Evolutionary conservation across 2,329 filamentous ascomycete genomes (phyloP), one percentile per base, ranked within the genome.

Genomic region (Talaromyces sp.): DNA sequence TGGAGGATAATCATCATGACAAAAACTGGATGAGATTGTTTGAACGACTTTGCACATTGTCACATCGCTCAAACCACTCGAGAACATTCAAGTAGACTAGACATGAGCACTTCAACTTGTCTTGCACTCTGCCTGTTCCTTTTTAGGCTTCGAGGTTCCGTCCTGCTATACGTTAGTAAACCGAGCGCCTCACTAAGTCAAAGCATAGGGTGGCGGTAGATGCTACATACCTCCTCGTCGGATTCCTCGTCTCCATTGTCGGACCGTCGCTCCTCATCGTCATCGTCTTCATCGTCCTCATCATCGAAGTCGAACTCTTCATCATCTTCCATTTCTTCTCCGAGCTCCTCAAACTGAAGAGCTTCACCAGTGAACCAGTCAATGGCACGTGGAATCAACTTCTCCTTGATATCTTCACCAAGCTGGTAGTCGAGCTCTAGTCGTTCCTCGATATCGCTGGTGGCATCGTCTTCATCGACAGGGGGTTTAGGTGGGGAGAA

Each of bases 281-380:
- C 90, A 65, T 89, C 91, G 64, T 90, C 82, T 65, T 96, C 91
- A 67, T 93, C 90, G 60, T 96, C 93, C 61, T 96, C 92, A 63
- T 97, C 93, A 59, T 97, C 93, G 18, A 96, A 92, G 31, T 97
- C 93, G 59, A 96, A 93, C 64, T 93, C 90, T 68, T 90, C 91
- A 66, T 88, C 90, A 71, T 89, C 89, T 62, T 93, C 89, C 67
- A 92, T 82, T 66, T 93, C 92, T 61, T 96, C 90, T 42, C 93
- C 90, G 65, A 96, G 79, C 77, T 97, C 93, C 83, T 99, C 95
- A 71, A 92, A 99, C 70, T 95, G 93, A 67, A 99, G 88, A 69
- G 95, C 95, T 81, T 99, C 95, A 63, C 95, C 95, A 60, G 95
- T 99, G 79, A 99, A 99, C 95, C 95, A 99, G 80, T 99, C 95